These are phyloP conservation scores for Alternaria triticimaculans DNA, from an alignment of 2,329 filamentous ascomycete genomes.

Conservation along the genomic window DNA sequence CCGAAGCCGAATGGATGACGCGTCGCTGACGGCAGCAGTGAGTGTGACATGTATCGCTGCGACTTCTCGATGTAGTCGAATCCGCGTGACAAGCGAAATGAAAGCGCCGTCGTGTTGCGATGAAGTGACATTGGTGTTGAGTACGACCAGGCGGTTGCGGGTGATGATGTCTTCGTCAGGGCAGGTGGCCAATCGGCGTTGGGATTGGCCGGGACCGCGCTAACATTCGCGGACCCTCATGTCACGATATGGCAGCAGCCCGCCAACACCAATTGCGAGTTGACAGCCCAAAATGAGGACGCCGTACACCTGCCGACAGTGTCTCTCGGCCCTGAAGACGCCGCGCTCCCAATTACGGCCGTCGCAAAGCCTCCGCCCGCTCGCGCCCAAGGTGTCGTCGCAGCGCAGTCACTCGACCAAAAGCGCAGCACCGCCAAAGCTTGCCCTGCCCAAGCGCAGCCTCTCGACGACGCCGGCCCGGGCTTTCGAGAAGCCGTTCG, in stretches of 20 bases:
- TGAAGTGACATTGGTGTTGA: neutral
- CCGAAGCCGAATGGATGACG: too few relatives aligned
- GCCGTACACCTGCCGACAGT: constrained; percentile 51
- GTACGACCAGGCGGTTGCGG: neutral
- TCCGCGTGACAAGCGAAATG: too few relatives aligned
- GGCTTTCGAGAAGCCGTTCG: constrained; percentile 38
- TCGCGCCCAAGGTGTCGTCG: constrained; percentile 30
- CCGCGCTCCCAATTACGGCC: constrained; percentile 37
- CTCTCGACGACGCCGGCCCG: constrained; percentile 42
- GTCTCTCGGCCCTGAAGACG: constrained; percentile 44
- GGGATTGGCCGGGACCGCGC: constrained; percentile 19
- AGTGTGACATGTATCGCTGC: too few relatives aligned
- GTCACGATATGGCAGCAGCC: constrained; percentile 14
- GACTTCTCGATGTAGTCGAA: too few relatives aligned
- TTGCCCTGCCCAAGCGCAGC: constrained; percentile 32
- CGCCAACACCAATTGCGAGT: constrained; percentile 14
- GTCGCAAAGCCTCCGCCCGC: constrained; percentile 27
- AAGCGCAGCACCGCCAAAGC: constrained; percentile 30
- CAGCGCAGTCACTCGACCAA: constrained; percentile 46
- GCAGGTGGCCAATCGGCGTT: constrained; percentile 11
- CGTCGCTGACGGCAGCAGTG: too few relatives aligned
- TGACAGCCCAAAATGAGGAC: constrained; percentile 43
- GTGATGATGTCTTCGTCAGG: neutral
- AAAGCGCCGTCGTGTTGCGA: neutral
- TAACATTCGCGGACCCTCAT: constrained; percentile 23